Percentiles rank a stretch among this genome's conserved stretches.
Conservation (phyloP, 352 stramenopile species). For the Phytophthora foliorum region DNA sequence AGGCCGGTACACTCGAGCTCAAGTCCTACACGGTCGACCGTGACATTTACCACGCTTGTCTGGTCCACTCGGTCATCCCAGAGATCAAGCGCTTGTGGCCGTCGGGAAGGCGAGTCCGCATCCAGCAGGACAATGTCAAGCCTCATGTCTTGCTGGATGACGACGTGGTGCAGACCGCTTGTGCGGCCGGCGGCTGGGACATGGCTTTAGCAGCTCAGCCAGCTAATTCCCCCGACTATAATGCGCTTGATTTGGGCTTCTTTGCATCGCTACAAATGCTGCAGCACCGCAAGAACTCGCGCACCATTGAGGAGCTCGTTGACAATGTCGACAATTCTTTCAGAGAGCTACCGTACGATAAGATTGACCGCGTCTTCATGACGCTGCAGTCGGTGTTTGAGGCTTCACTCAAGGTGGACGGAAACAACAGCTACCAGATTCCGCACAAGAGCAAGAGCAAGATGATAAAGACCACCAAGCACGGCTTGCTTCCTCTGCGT, state of each 20-base stretch:
- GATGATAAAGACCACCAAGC: no score
- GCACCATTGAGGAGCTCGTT: background rate
- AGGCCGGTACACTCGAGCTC: conserved; percentile 26
- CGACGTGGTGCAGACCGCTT: no score
- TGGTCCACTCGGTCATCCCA: conserved; percentile 29
- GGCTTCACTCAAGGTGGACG: no score
- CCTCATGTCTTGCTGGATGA: no score
- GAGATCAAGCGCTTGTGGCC: conserved; percentile 22
- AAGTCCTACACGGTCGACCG: conserved; percentile 30
- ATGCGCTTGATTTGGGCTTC: conserved; percentile 11
- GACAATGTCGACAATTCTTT: no score
- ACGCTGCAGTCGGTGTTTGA: no score
- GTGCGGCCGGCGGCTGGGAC: conserved; percentile 4
- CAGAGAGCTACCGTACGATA: no score
- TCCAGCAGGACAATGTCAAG: background rate
- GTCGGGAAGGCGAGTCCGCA: background rate
- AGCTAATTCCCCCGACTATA: conserved; percentile 13
- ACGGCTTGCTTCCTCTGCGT: no score
- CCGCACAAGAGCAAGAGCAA: no score
- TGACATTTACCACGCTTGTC: conserved; percentile 18
- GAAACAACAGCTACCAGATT: no score
- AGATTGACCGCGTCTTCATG: no score
- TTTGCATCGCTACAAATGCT: conserved; percentile 22
- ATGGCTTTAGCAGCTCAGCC: background rate
- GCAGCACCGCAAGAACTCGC: conserved; percentile 7